phyloP scores from a whole-genome alignment of 2,329 filamentous ascomycete species.

The Hypocrella siamensis region DNA sequence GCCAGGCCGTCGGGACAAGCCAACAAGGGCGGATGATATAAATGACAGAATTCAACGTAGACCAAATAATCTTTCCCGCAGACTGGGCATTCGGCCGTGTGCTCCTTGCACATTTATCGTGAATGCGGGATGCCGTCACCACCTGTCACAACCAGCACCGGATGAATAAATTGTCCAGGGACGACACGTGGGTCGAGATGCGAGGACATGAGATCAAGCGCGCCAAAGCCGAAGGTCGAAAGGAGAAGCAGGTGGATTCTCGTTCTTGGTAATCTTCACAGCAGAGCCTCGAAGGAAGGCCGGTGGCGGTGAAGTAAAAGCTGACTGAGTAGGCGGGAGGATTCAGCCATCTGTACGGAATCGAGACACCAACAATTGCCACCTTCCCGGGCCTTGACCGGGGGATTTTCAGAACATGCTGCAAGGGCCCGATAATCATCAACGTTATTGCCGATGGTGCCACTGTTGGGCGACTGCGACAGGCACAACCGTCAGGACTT shows the following conservation, averaged over 20 bases:
- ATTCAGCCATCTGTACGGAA: no score
- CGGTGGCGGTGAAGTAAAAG: no score
- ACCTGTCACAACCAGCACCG: slow-evolving; percentile 1
- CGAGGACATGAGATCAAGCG: neutral
- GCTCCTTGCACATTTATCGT: slow-evolving; percentile 44
- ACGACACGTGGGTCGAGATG: neutral
- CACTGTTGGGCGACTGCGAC: no score
- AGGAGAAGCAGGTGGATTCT: slow-evolving; percentile 1
- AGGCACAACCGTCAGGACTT: no score
- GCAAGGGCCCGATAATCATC: no score
- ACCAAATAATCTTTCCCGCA: slow-evolving; percentile 44
- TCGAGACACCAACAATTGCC: slow-evolving; percentile 2
- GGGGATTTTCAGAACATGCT: no score
- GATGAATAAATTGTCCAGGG: slow-evolving; percentile 3
- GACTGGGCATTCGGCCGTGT: slow-evolving; percentile 39
- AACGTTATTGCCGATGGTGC: no score
- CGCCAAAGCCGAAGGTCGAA: neutral
- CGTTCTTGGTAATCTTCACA: no score
- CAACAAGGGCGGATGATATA: slow-evolving; percentile 31
- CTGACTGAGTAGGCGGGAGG: no score
- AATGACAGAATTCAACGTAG: slow-evolving; percentile 40
- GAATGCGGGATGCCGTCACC: slow-evolving; percentile 7
- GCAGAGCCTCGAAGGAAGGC: no score
- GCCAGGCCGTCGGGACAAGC: slow-evolving; percentile 28
- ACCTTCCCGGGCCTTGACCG: slow-evolving; percentile 1